Conservation (phyloP, 2,329 filamentous ascomycete genomes). For the Ceratocystis eucalypticola region DNA sequence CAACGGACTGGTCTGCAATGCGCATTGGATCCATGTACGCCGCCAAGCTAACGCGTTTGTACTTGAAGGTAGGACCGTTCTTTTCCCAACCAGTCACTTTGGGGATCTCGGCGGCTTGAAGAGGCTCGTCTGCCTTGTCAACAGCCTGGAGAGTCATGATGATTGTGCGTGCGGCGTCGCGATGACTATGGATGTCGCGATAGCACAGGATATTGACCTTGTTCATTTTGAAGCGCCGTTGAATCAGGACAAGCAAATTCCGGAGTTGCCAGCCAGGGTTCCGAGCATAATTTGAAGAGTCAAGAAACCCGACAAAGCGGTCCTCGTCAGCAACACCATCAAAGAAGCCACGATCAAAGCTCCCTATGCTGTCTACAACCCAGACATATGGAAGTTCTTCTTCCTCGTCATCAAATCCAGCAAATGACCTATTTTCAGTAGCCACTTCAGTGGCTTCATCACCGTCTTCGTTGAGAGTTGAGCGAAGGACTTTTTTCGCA, state of each 20-base stretch:
- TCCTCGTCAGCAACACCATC: constrained; percentile 56
- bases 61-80: constrained; percentile 55
- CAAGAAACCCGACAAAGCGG: constrained; percentile 72
- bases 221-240: constrained; percentile 63
- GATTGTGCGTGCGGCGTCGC: constrained; percentile 70
- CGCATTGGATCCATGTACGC: constrained; percentile 86
- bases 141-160: constrained; percentile 48
- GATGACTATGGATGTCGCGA: constrained; percentile 62
- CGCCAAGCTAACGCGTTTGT: constrained; percentile 66
- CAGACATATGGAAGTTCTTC: constrained; percentile 50
- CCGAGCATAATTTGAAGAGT: constrained; percentile 78
- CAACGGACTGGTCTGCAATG: constrained; percentile 85
- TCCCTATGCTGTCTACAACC: constrained; percentile 61
- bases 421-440: constrained; percentile 34
- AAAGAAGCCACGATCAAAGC: constrained; percentile 83
- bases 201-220: constrained; percentile 81
- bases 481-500: constrained; percentile 53
- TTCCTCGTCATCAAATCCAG: constrained; percentile 30
- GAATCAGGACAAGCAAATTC: constrained; percentile 74
- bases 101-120: constrained; percentile 46
- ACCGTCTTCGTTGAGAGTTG: constrained; percentile 20
- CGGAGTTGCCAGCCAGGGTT: constrained; percentile 87
- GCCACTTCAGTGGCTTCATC: constrained; percentile 28
- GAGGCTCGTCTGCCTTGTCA: not conserved
- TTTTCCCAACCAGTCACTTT: constrained; percentile 93